Base-by-base conservation (phyloP, 345 rosid species). In the Passiflora organensis region DNA sequence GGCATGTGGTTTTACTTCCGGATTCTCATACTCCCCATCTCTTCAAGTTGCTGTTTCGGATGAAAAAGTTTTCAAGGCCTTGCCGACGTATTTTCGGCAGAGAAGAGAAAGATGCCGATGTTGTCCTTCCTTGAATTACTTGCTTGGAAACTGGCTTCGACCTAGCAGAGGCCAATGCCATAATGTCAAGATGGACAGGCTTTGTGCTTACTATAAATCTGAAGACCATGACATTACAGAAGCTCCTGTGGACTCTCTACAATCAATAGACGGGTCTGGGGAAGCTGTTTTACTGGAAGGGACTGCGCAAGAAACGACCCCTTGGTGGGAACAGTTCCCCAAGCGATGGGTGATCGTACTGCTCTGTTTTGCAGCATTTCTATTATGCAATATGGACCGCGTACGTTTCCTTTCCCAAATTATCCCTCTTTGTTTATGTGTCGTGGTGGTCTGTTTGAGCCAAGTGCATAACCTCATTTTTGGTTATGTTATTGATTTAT, bases 311-410 rank as follows among this genome's bases (percentile, higher is more conserved):
- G 79, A 69, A 67, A 53, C 80, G 14, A 59, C 77, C 46, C 75
- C 89, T 13, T 93, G 95, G 99, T 80, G 87, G 94, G 74, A 78
- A 52, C 75, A 76, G 70, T 82, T 88, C 62, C 96, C 95, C 8
- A 84, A 82, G 70, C 84, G 98, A 21, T 91, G 90, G 93, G 80
- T 79, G 67, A 77, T 91, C 24, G 98, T 91, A 19, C 70, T 91
- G 37, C 82, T 91, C 62, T 91, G 96, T 75, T 91, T 91, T 64
- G 38, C 76, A 0, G 80, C 96, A 21, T 91, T 88, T 73, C 81
- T 91, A 8, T 70, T 91, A 1, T 91, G 96, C 86, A 91, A 91
- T 69, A 91, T 91, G 98, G 98, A 91, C 76, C 89, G 98, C 49
- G 98, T 91, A 67, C 75, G 95, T 65, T 15, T 21, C 48, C 65